A percentile compares a stretch with the other conserved stretches of the same genome.
Conservation (phyloP, 2,329 filamentous ascomycete species). For the Neurospora crassa region DNA sequence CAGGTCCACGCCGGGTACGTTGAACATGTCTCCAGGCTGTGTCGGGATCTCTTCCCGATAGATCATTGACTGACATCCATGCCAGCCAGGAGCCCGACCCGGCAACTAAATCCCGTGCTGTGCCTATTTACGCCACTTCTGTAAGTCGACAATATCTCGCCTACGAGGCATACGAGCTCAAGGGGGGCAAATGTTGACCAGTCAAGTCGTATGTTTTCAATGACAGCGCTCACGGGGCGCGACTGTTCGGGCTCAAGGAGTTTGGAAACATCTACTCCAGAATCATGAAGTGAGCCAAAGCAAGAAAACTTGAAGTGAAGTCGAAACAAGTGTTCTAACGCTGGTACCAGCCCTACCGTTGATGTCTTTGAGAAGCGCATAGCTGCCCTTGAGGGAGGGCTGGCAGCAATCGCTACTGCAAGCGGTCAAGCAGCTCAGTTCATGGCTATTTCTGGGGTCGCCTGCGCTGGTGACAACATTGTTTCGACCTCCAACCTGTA, state of each 20-base stretch:
- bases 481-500: constrained; percentile 85
- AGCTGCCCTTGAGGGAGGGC: constrained; percentile 88
- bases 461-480: constrained; percentile 84
- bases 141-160: constrained; percentile 31
- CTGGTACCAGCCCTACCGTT: constrained; percentile 58
- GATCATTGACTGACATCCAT: constrained; percentile 11
- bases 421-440: constrained; percentile 91
- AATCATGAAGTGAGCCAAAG: constrained; percentile 69
- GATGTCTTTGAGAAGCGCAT: constrained; percentile 96
- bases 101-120: constrained; percentile 75
- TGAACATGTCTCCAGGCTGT: constrained; percentile 2
- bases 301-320: neutral
- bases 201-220: constrained; percentile 62
- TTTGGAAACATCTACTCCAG: constrained; percentile 97
- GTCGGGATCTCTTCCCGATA: constrained; percentile 6
- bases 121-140: constrained; percentile 94
- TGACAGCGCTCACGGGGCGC: constrained; percentile 89
- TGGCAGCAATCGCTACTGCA: constrained; percentile 72
- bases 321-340: constrained; percentile 1
- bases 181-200: no score
- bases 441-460: constrained; percentile 78
- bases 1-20: constrained; percentile 74
- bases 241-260: constrained; percentile 94
- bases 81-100: constrained; percentile 69
- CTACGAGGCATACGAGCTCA: no score